These are phyloP conservation scores for Rubroboletus pulcherrimus DNA, from an alignment of 768 basidiomycete genomes.

Conservation along the genomic window DNA sequence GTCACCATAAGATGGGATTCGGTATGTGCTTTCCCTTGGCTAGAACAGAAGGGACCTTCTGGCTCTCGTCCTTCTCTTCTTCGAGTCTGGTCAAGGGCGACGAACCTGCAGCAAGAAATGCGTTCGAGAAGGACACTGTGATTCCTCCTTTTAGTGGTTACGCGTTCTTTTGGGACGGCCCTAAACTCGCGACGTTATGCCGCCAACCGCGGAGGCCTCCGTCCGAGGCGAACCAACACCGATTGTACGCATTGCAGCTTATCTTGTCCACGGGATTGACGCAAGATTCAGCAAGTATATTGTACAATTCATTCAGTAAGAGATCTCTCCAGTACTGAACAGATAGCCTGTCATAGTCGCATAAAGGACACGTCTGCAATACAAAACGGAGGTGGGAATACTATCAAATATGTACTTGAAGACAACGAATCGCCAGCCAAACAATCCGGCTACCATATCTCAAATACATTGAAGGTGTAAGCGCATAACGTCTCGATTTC, in stretches of 20 bases:
- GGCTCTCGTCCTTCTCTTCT: neutral
- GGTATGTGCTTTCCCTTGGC: neutral
- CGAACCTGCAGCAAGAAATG: neutral
- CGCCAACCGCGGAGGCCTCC: neutral
- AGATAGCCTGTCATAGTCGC: slow-evolving; percentile 1
- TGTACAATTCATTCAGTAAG: slow-evolving; percentile 1
- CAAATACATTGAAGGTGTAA: neutral
- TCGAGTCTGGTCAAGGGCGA: neutral
- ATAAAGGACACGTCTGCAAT: slow-evolving; percentile 6
- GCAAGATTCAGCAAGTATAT: neutral
- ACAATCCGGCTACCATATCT: neutral
- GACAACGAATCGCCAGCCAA: neutral
- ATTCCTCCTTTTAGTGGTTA: neutral
- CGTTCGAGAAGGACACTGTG: neutral
- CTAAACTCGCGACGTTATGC: neutral
- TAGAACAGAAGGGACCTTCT: neutral
- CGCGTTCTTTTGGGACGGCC: neutral
- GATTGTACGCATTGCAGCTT: neutral
- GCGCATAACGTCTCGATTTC: slow-evolving; percentile 5
- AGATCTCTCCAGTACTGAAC: neutral
- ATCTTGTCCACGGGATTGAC: neutral
- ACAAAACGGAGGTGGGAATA: neutral
- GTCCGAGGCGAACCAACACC: neutral
- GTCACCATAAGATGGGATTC: neutral
- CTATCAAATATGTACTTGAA: neutral